phyloP scores from a whole-genome alignment of 164 flowering plant genomes.

The Aristolochia fimbriata region DNA sequence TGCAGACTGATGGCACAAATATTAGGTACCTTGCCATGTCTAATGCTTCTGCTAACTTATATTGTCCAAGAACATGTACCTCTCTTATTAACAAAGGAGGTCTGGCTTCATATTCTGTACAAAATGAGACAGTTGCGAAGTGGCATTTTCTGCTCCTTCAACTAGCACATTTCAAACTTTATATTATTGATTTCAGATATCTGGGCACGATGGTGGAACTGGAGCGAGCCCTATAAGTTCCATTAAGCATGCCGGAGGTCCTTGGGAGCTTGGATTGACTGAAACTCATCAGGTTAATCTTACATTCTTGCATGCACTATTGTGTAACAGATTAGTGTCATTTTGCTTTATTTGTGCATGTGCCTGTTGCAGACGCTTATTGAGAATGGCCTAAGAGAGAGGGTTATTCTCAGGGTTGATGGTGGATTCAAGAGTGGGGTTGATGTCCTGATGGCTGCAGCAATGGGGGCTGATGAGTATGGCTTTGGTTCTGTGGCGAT shows the following conservation, averaged over 20 bases:
- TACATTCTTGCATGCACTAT: not conserved
- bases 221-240: conserved; percentile 98
- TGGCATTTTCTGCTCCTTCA: not conserved
- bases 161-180: not conserved
- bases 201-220: conserved; percentile 99
- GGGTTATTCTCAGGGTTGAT: conserved; percentile 92
- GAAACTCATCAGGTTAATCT: conserved; percentile 90
- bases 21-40: too few species aligned
- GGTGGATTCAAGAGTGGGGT: conserved; percentile 97
- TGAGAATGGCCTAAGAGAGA: conserved; percentile 91
- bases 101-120: too few species aligned
- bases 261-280: conserved; percentile 98
- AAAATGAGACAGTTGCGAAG: too few species aligned
- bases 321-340: too few species aligned
- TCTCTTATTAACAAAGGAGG: too few species aligned
- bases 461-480: conserved; percentile 98
- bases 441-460: conserved; percentile 96
- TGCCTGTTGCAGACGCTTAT: conserved; percentile 65
- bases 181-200: conserved; percentile 50
- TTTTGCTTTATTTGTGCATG: not conserved
- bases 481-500: conserved; percentile 99
- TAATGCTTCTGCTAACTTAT: too few species aligned
- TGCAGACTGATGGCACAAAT: too few species aligned
- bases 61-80: too few species aligned
- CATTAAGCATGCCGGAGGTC: conserved; percentile 99